A percentile compares a stretch with the other conserved stretches of the same genome.
phyloP scores from a whole-genome alignment of 1,139 yeast species.

The Geotrichum australiense region DNA sequence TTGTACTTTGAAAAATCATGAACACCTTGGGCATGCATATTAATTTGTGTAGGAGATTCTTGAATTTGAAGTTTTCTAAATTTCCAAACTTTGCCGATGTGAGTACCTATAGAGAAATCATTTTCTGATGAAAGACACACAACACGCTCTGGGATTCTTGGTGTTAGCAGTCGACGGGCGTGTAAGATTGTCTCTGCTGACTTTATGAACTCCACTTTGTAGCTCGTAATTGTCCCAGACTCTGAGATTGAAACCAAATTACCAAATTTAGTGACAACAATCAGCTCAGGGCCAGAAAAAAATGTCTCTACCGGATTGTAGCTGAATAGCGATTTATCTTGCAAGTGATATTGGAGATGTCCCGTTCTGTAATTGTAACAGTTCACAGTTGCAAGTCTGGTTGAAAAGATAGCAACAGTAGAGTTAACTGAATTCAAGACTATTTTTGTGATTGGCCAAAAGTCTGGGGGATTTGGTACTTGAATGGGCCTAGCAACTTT shows the following conservation, averaged over 20 bases:
- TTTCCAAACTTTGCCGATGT: slow-evolving; percentile 60
- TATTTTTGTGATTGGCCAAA: slow-evolving; percentile 64
- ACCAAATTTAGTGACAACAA: slow-evolving; percentile 22
- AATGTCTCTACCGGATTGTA: slow-evolving; percentile 20
- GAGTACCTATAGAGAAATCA: slow-evolving; percentile 54
- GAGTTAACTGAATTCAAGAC: slow-evolving; percentile 56
- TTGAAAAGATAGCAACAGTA: slow-evolving; percentile 50
- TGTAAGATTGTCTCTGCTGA: slow-evolving; percentile 35
- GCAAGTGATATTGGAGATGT: slow-evolving; percentile 15
- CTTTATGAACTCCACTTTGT: slow-evolving; percentile 12
- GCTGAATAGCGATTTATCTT: slow-evolving; percentile 14
- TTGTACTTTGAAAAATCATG: slow-evolving; percentile 16
- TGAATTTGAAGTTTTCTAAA: slow-evolving; percentile 45
- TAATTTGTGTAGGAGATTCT: slow-evolving; percentile 25
- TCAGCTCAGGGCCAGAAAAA: slow-evolving; percentile 21
- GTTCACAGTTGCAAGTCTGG: slow-evolving; percentile 17
- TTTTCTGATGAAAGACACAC: slow-evolving; percentile 49
- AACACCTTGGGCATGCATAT: slow-evolving; percentile 13
- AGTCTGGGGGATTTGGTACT: slow-evolving; percentile 39
- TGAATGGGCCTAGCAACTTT: slow-evolving; percentile 34
- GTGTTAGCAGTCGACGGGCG: slow-evolving; percentile 54
- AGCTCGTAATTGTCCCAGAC: slow-evolving; percentile 17
- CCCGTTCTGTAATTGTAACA: slow-evolving; percentile 21
- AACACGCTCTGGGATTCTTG: slow-evolving; percentile 67
- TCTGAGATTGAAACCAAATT: slow-evolving; percentile 20